phyloP scores from a whole-genome alignment of 1,139 yeast species.

The Lodderomyces theae region DNA sequence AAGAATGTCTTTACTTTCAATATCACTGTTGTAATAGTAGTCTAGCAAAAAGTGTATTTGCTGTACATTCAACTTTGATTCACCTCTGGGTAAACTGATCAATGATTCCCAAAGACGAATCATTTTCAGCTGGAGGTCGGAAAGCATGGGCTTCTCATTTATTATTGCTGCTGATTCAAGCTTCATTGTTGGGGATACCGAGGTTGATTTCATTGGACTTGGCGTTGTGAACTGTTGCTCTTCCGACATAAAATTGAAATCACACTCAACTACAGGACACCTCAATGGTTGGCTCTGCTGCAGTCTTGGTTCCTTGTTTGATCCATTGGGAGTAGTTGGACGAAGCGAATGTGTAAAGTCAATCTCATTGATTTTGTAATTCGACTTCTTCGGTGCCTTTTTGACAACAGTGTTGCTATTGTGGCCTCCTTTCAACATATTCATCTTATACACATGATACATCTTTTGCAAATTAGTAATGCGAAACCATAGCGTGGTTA shows the following conservation, averaged over 20 bases:
- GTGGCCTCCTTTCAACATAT: constrained; percentile 13
- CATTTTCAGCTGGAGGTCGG: constrained; percentile 7
- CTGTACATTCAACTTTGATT: constrained; percentile 21
- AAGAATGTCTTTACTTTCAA: constrained; percentile 25
- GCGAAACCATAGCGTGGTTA: constrained; percentile 42
- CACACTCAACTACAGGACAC: constrained; percentile 45
- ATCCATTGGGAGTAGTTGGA: constrained; percentile 5
- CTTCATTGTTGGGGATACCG: background rate
- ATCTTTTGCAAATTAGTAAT: constrained; percentile 42
- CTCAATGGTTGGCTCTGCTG: constrained; percentile 10
- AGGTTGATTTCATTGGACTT: constrained; percentile 9
- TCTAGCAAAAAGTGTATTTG: constrained; percentile 36
- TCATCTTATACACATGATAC: constrained; percentile 38
- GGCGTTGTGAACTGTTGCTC: constrained; percentile 16
- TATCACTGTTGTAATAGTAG: constrained; percentile 25
- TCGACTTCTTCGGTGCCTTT: constrained; percentile 11
- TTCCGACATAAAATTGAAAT: constrained; percentile 37
- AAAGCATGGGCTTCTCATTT: background rate
- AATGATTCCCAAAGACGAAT: constrained; percentile 31
- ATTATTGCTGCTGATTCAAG: constrained; percentile 5
- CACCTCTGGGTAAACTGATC: constrained; percentile 21
- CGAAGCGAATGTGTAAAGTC: constrained; percentile 26
- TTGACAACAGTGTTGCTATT: background rate
- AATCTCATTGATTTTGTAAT: constrained; percentile 19
- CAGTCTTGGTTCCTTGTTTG: constrained; percentile 8